Conservation (phyloP, 345 rosid species). For the Pugionium cornutum region DNA sequence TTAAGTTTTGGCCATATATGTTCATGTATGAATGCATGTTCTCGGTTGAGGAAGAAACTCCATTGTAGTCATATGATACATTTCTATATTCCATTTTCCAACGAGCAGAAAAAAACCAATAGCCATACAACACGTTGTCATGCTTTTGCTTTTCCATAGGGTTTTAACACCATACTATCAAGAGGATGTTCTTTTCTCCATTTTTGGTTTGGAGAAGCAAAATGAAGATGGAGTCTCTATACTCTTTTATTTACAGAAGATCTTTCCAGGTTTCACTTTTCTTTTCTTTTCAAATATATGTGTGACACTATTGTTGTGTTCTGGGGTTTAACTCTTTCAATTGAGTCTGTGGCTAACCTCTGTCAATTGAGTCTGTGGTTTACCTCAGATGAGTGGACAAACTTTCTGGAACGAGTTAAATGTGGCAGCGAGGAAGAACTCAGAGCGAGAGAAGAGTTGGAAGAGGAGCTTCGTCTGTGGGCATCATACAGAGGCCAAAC, state of each 20-base stretch:
- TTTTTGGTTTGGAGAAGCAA: conserved; percentile 48
- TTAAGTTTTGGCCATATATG: conserved; percentile 5
- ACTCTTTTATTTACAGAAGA: conserved; percentile 75
- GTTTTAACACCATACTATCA: conserved; percentile 71
- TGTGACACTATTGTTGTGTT: background rate
- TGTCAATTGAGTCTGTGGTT: conserved; percentile 21
- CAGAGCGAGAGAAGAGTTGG: conserved; percentile 44
- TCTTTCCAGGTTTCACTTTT: conserved; percentile 65
- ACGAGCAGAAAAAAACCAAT: background rate
- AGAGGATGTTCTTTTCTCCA: conserved; percentile 75
- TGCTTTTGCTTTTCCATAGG: conserved; percentile 42
- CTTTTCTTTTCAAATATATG: background rate
- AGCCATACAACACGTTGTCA: background rate
- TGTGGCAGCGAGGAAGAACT: conserved; percentile 58
- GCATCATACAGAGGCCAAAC: conserved; percentile 87
- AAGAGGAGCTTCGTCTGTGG: conserved; percentile 74
- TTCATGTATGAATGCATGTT: conserved; percentile 9
- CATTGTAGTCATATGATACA: background rate
- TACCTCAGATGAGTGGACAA: conserved; percentile 69
- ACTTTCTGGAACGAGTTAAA: conserved; percentile 61
- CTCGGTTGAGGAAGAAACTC: conserved; percentile 3
- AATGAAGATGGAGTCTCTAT: conserved; percentile 89
- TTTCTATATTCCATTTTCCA: background rate
- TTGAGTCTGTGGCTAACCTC: conserved; percentile 23
- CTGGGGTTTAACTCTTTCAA: background rate